Percentiles rank a stretch among this genome's conserved stretches.
Evolutionary conservation across 345 rosid species (phyloP).

Genomic region (Acer saccharum): DNA sequence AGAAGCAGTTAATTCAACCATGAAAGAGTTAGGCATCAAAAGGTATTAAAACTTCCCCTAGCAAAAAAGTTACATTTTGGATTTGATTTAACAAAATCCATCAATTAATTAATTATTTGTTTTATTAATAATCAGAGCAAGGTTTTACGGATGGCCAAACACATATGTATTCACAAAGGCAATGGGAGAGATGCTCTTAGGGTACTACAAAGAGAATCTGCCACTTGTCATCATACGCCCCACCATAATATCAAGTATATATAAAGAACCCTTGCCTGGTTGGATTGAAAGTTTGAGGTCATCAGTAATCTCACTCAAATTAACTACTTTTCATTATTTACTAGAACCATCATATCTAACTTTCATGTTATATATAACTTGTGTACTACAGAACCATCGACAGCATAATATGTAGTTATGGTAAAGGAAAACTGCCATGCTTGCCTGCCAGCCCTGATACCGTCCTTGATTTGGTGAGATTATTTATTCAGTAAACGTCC

Average conservation of each 20-base stretch:
- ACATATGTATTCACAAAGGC: slow-evolving; percentile 83
- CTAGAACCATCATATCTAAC: not conserved
- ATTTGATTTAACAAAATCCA: not conserved
- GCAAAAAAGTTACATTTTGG: too few species aligned
- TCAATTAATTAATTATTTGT: not conserved
- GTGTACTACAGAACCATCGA: slow-evolving; percentile 57
- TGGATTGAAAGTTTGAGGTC: slow-evolving; percentile 72
- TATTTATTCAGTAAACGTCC: not conserved
- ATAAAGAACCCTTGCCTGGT: slow-evolving; percentile 70
- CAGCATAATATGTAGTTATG: slow-evolving; percentile 41
- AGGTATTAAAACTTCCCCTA: slow-evolving; percentile 30
- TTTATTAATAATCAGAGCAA: slow-evolving; percentile 44
- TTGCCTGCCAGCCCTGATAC: slow-evolving; percentile 39
- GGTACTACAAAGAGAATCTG: slow-evolving; percentile 40
- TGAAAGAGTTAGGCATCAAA: slow-evolving; percentile 55
- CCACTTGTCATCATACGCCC: slow-evolving; percentile 65
- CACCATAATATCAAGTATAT: slow-evolving; percentile 66
- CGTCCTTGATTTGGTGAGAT: slow-evolving; percentile 50
- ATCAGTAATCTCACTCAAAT: slow-evolving; percentile 22
- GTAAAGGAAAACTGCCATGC: slow-evolving; percentile 48
- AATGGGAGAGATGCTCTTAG: slow-evolving; percentile 79
- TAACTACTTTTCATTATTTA: too few species aligned
- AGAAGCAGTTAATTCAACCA: slow-evolving; percentile 26
- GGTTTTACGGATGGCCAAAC: slow-evolving; percentile 73
- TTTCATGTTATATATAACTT: not conserved